phyloP scores from a whole-genome alignment of 768 basidiomycete genomes.

The Rhodotorula diobovata region DNA sequence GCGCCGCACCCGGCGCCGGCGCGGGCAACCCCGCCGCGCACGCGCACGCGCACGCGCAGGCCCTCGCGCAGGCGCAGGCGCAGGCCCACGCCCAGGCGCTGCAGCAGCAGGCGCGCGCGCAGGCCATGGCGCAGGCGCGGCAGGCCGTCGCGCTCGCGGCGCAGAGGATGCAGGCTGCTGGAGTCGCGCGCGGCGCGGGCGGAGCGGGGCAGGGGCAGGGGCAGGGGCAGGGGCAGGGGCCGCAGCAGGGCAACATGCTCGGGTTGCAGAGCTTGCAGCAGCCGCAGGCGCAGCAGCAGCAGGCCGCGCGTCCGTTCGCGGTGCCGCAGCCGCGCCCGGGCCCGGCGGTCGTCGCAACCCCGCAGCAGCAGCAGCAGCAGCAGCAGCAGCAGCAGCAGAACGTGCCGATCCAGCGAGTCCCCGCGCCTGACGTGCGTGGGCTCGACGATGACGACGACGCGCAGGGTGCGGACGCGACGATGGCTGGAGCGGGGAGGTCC shows the following conservation, averaged over 20 bases:
- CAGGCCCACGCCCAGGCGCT: too few relatives aligned
- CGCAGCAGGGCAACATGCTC: slow-evolving; percentile 8
- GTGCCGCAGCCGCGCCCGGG: too few relatives aligned
- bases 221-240: background rate
- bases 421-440: too few relatives aligned
- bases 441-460: background rate
- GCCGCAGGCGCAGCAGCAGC: too few relatives aligned
- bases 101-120: background rate
- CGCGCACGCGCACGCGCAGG: too few relatives aligned
- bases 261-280: background rate
- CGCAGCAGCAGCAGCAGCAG: too few relatives aligned
- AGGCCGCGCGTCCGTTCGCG: too few relatives aligned
- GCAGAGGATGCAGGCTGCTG: background rate
- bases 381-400: too few relatives aligned
- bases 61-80: too few relatives aligned
- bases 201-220: background rate
- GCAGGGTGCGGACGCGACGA: background rate
- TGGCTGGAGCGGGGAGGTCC: background rate
- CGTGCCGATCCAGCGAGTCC: too few relatives aligned
- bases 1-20: too few relatives aligned
- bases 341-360: background rate
- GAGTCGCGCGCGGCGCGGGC: background rate
- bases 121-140: slow-evolving; percentile 3
- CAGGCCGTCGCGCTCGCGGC: slow-evolving; percentile 3
- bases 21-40: background rate